Evolutionary conservation across 2,329 filamentous ascomycete genomes (phyloP), one percentile per base, ranked within the genome.

Genomic region (Cladorrhinum sp.): DNA sequence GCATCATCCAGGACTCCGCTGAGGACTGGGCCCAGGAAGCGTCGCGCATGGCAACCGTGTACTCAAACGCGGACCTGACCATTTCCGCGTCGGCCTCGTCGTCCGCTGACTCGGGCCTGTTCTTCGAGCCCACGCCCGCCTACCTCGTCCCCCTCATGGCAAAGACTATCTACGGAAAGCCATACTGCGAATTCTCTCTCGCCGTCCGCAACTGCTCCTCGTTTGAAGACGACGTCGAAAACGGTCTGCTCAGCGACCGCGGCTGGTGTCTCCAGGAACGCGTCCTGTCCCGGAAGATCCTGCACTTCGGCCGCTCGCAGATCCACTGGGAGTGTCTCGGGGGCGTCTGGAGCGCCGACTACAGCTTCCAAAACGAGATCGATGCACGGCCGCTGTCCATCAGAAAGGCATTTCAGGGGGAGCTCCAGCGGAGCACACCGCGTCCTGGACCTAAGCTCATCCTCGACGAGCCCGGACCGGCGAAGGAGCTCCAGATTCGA

Each of bases 1-100:
- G 29, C 49, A 58, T 63, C 23, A 53, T 61, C 49, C 55, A 63
- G 50, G 61, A 59, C 29, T 32, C 54, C 29, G 41, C 52, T 4
- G 59, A 24, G 18, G 61, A 63, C 32, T 56, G 52, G 59, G 50
- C 36, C 20, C 8, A 18, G 13, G 55, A 61, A 41, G 38, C 50
- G 8, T 13, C 50, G 10, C 50, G 55, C 22, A 58, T 61, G 59
- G 55, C 41, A 12, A 20, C 20, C 16, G 54, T 61, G 32, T 61
- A 61, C 38, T 18, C 48, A 22, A 32, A 50, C 23, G 36, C 55
- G 13, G 25, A 58, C 24, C 36, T 61, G 32, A 58, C 50, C 13
- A 57, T 61, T 27, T 22, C 38, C 25, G 55, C 59, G 13, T 27
- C 59, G 18, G 25, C 16, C 32, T 23, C n/a, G 20, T 7, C 25